Evolutionary conservation across 192 early-diverging fungal genomes (phyloP).

Genomic region (Pilaira anomala): DNA sequence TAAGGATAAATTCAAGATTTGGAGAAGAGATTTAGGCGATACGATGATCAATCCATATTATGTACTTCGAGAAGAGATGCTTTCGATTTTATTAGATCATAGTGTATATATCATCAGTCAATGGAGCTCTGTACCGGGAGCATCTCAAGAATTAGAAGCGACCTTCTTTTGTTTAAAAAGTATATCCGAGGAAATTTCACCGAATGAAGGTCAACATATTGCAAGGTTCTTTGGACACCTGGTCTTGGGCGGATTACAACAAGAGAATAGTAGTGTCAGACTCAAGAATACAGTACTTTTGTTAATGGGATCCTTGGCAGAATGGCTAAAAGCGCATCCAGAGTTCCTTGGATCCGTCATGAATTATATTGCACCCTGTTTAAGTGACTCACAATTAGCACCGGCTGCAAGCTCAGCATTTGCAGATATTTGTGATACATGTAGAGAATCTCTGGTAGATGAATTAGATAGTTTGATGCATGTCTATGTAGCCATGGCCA

Average conservation of each 20-base stretch:
- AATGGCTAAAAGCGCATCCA: constrained; percentile 66
- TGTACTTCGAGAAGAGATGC: constrained; percentile 56
- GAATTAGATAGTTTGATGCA: constrained; percentile 57
- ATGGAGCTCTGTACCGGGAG: constrained; percentile 5
- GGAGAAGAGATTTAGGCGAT: constrained; percentile 72
- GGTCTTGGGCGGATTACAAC: constrained; percentile 48
- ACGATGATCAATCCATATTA: constrained; percentile 68
- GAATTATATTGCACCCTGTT: constrained; percentile 60
- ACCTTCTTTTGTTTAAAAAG: constrained; percentile 62
- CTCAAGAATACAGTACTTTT: constrained; percentile 45
- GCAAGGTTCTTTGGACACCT: constrained; percentile 58
- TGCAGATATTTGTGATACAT: constrained; percentile 67
- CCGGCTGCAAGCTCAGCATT: constrained; percentile 62
- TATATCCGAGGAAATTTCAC: constrained; percentile 62
- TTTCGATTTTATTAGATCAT: constrained; percentile 29
- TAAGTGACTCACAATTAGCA: constrained; percentile 55
- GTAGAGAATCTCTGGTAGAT: constrained; percentile 58
- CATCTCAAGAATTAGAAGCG: constrained; percentile 45
- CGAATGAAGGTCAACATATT: constrained; percentile 49
- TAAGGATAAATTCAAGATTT: constrained; percentile 57
- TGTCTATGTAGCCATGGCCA: constrained; percentile 53
- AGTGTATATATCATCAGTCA: constrained; percentile 8
- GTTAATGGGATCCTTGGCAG: constrained; percentile 58
- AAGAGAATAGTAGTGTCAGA: constrained; percentile 32
- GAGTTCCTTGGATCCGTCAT: constrained; percentile 54